Conservation (phyloP, 495 filamentous ascomycete species). For the Barbatosphaeria neglecta region DNA sequence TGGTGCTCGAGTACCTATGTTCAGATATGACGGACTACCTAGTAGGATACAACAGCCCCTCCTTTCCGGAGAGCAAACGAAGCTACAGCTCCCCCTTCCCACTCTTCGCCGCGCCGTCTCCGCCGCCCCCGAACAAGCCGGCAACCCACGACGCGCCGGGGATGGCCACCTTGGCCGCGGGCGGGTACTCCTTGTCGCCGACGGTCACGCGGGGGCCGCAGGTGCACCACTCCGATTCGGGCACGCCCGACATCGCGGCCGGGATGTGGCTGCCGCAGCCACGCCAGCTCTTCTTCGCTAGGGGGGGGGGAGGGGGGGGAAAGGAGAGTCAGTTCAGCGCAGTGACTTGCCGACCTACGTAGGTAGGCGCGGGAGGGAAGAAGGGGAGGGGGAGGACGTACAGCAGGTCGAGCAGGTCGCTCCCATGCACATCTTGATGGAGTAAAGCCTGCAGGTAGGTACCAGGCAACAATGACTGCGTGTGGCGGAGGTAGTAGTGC, state of each 20-base stretch:
- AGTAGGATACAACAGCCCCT: no score
- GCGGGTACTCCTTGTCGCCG: slow-evolving; percentile 51
- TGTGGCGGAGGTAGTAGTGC: no score
- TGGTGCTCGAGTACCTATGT: no score
- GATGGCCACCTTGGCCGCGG: slow-evolving; percentile 33
- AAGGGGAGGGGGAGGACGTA: slow-evolving; percentile 8
- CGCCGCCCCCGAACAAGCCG: slow-evolving; percentile 11
- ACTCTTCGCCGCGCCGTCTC: slow-evolving; percentile 3
- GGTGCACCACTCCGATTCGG: slow-evolving; percentile 45
- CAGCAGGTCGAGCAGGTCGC: slow-evolving; percentile 29
- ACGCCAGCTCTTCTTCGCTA: slow-evolving; percentile 55
- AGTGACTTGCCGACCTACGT: no score
- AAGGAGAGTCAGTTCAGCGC: no score
- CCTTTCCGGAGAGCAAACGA: no score
- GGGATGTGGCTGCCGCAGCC: slow-evolving; percentile 57
- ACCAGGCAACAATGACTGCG: no score
- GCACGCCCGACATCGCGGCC: slow-evolving; percentile 44
- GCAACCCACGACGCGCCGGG: slow-evolving; percentile 13
- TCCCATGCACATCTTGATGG: slow-evolving; percentile 24
- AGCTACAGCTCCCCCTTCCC: slow-evolving; percentile 11
- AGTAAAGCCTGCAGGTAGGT: no score
- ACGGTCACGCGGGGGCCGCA: slow-evolving; percentile 48
- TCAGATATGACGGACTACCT: no score
- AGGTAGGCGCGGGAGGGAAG: no score
- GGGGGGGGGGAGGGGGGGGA: background rate